Evolutionary conservation across 441 rosid species (phyloP), one percentile per base, ranked within the genome.

Genomic region (Metrosideros polymorpha): DNA sequence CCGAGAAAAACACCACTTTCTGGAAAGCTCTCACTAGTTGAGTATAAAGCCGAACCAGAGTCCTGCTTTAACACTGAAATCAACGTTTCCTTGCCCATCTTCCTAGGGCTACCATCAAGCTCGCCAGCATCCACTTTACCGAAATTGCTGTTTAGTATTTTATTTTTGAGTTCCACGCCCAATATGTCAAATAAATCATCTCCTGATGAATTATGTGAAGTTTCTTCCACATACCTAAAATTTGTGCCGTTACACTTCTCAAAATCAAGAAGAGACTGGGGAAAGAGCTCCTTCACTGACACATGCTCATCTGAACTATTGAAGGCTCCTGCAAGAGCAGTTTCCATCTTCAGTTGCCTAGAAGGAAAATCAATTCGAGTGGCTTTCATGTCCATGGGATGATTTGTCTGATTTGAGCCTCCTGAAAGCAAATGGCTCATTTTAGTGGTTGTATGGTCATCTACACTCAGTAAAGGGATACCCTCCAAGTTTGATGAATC

Each of bases 161-260:
- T 92, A 85, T 90, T 93, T 86, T 94, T 97, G 85, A 92, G 91
- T 92, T 94, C 97, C 45, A 85, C 91, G 84, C 99, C 99, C 89
- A 98, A 90, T 87, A 96, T 89, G 63, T 95, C 98, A 90, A 93
- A 95, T 89, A 98, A 91, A 88, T 95, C 99, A 86, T 95, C 92
- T 52, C 98, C 96, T 43, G 92, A 92, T 30, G 89, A 83, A 84
- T 88, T 90, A 85, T 89, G 92, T n/a, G 89, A 85, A 82, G 89
- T 85, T 75, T 84, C 86, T 89, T 92, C 92, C 57, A 90, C 92
- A 71, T 85, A 87, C 30, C 52, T 86, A 52, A 63, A 76, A 52
- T 79, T 85, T 75, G 85, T 54, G 30, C 84, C 84, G 39, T 83
- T 91, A 42, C 75, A 85, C 85, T 83, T 89, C 84, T 85, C 87